Conservation (phyloP, 176 grass and related monocot species). For the Oryza meyeriana region DNA sequence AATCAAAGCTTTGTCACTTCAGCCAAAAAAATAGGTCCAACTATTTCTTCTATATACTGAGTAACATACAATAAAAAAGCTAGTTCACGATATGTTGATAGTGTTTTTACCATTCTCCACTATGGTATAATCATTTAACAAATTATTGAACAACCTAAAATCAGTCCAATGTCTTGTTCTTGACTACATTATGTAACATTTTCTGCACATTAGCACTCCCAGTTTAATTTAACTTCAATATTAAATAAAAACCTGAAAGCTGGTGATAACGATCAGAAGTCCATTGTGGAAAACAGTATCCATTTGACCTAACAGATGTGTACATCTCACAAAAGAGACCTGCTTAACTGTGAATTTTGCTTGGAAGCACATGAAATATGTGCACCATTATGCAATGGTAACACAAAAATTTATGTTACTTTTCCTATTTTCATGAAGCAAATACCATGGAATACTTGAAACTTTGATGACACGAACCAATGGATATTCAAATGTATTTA, state of each 20-base stretch:
- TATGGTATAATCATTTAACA: background rate
- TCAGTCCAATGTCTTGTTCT: background rate
- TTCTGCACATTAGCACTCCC: background rate
- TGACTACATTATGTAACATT: background rate
- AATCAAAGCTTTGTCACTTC: background rate
- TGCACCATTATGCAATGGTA: background rate
- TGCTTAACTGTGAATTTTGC: background rate
- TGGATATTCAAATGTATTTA: constrained; percentile 11
- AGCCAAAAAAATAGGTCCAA: background rate
- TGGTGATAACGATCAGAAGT: background rate
- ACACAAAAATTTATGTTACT: background rate
- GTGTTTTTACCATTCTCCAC: background rate
- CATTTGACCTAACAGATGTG: background rate
- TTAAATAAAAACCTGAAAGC: background rate
- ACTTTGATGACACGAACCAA: background rate
- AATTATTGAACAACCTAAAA: background rate
- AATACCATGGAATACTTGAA: background rate
- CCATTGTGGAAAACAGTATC: constrained; percentile 17
- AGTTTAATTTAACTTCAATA: background rate
- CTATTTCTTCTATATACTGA: background rate
- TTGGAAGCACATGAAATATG: background rate
- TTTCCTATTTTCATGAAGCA: constrained; percentile 4
- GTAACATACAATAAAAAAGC: background rate
- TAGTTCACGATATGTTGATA: background rate
- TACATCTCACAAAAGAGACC: background rate